Base-by-base conservation (phyloP, 371 early-diverging fungal species). In the Smittium culicis region DNA sequence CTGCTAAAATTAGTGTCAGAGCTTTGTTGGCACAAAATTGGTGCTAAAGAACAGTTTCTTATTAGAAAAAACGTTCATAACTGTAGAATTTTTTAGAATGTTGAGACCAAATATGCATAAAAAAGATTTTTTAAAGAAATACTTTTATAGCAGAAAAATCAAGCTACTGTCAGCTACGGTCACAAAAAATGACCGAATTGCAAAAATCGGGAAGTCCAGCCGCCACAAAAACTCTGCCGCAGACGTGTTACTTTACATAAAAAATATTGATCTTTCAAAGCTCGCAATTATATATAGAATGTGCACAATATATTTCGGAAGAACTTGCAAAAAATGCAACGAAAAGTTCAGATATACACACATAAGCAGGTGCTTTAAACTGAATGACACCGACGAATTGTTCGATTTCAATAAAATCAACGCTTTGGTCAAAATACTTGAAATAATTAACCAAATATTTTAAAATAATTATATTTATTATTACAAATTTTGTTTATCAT, bases 161-260 rank as follows among this genome's bases (percentile, higher is more conserved):
- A 60, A 33, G 20, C 5, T 11, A 11, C 5, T 60, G 20, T 60
- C 60, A 60, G 33, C 31, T 29, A 5, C 33, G 5, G 20, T 60
- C 5, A 60, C 5, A 60, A 33, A 31, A 11, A 60, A 33, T 11
- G 60, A 20, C 5, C 5, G 60, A 60, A 33, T 60, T 11, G 20
- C 5, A 11, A 5, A 11, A 11, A 60, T 60, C 5, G 20, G 20
- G 20, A 60, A 33, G 20, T 29, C 30, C 5, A 20, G 11, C 5
- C 30, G 60, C 5, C 60, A 60, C 33, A 33, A 60, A 33, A 60
- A 5, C 20, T 31, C 31, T 11, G 60, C 31, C 11, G 60, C 60
- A 60, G 60, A 60, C 33, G 20, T 60, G 11, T 60, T 20, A 60
- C 20, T 60, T 29, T 60, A 60, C 33, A 60, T 60, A 5, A 60